Evolutionary conservation across 2,329 filamentous ascomycete genomes (phyloP).

Genomic region (Ophiocordyceps robertsii): DNA sequence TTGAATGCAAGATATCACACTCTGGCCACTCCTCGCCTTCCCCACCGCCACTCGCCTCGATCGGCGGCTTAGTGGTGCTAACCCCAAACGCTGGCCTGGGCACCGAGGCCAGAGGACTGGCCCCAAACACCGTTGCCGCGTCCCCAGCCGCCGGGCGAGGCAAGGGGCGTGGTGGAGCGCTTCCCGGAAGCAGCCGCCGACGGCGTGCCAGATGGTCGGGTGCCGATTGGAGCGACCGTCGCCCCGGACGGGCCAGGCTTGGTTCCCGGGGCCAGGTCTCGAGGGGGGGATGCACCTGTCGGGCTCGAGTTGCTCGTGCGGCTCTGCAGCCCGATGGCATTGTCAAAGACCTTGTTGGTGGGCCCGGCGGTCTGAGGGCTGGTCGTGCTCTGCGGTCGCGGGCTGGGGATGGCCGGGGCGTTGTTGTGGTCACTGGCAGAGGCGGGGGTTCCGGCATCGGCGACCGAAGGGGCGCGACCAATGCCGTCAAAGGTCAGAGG

Average conservation of each 20-base stretch:
- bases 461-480: constrained; percentile 24
- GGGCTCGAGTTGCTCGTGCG: constrained; percentile 78
- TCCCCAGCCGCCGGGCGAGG: constrained; percentile 80
- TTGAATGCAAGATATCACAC: constrained; percentile 10
- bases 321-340: constrained; percentile 41
- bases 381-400: constrained; percentile 70
- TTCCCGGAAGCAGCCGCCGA: constrained; percentile 41
- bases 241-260: constrained; percentile 42
- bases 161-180: constrained; percentile 76
- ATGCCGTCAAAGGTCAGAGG: constrained; percentile 62
- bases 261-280: constrained; percentile 39
- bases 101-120: constrained; percentile 65
- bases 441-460: constrained; percentile 24
- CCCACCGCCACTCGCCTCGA: not conserved
- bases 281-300: constrained; percentile 65
- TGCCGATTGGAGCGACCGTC: constrained; percentile 84
- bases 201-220: constrained; percentile 57
- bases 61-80: constrained; percentile 25
- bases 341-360: constrained; percentile 48
- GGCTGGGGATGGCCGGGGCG: constrained; percentile 35
- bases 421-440: constrained; percentile 24
- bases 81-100: constrained; percentile 90
- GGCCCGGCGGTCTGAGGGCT: constrained; percentile 57
- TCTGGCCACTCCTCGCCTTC: not conserved
- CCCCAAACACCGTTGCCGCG: constrained; percentile 77